These are phyloP conservation scores for Kwoniella sp. DNA, from an alignment of 768 basidiomycete species.

Conservation along the genomic window DNA sequence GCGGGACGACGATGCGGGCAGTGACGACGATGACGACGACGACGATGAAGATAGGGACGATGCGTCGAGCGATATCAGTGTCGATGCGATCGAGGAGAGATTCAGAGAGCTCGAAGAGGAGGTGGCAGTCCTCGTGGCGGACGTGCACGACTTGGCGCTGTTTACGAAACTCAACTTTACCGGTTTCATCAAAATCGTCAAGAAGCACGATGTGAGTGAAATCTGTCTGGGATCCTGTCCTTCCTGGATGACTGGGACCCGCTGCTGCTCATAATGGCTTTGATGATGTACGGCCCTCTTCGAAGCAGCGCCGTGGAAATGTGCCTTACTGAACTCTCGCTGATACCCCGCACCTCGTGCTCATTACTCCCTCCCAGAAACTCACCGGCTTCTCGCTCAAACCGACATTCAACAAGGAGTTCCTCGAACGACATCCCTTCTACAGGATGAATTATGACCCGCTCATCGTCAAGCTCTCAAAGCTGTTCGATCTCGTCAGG, in stretches of 20 bases:
- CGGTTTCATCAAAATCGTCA: conserved; percentile 97
- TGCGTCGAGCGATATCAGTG: conserved; percentile 65
- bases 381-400: conserved; percentile 81
- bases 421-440: conserved; percentile 91
- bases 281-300: not conserved
- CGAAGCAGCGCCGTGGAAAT: no score
- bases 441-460: conserved; percentile 77
- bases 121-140: conserved; percentile 88
- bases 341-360: no score
- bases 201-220: conserved; percentile 63
- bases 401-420: conserved; percentile 83
- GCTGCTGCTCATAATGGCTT: not conserved
- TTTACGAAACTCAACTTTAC: conserved; percentile 98
- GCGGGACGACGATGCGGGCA: conserved; percentile 19
- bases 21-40: conserved; percentile 52
- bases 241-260: not conserved
- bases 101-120: conserved; percentile 90
- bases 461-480: conserved; percentile 92
- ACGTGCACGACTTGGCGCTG: conserved; percentile 68
- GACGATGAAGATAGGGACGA: conserved; percentile 59
- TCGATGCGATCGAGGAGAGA: conserved; percentile 74
- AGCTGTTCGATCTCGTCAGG: conserved; percentile 89
- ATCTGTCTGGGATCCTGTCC: not conserved
- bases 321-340: no score
- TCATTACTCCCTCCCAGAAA: conserved; percentile 70